Evolutionary conservation across 2,329 filamentous ascomycete genomes (phyloP), one percentile per base, ranked within the genome.

Genomic region (Pseudocercospora crystallina): DNA sequence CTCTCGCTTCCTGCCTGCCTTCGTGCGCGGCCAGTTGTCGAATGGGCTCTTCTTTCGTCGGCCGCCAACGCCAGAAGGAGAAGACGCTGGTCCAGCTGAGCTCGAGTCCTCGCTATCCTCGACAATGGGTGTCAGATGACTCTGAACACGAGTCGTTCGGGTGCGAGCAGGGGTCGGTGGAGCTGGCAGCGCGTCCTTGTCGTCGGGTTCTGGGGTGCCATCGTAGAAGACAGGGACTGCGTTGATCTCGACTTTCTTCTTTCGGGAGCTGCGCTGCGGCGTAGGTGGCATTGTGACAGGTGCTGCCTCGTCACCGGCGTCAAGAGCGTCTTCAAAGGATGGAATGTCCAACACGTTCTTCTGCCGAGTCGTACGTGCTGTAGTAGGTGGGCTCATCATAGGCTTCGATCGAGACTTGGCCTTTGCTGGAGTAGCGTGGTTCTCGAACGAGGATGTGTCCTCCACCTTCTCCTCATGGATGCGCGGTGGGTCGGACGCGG

Each of bases 11-110:
- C 33, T 41, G 29, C 59, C 57, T 35, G 46, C 20, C 52, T 89
- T 89, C 60, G 81, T 82, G 51, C 84, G 81, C 56, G 76, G 80
- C 85, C 85, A 90, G 34, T 76, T 76, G 60, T 87, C 83, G 61
- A 89, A 89, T 2, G 82, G 82, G 60, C 80, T 84, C 57, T 69
- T 63, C 57, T 58, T 63, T 43, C 49, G 47, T 5, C 51, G 37
- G 15, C 50, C 44, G 14, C 35, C 47, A n/a, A 45, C 32, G 1
- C 40, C 46, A 17, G 39, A 33, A 15, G 45, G 40, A 34, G 54
- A 32, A n/a, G 49, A 44, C 11, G 31, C 32, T 12, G 32, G 15
- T 43, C 48, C 43, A 30, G 20, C 42, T 11, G 43, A 48, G 14
- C 32, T 40, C 5, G 48, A 15, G 12, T 57, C 53, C 39, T 62